A percentile compares a stretch with the other conserved stretches of the same genome.
Conservation (phyloP, 306 rosid species). For the Castanea sativa region DNA sequence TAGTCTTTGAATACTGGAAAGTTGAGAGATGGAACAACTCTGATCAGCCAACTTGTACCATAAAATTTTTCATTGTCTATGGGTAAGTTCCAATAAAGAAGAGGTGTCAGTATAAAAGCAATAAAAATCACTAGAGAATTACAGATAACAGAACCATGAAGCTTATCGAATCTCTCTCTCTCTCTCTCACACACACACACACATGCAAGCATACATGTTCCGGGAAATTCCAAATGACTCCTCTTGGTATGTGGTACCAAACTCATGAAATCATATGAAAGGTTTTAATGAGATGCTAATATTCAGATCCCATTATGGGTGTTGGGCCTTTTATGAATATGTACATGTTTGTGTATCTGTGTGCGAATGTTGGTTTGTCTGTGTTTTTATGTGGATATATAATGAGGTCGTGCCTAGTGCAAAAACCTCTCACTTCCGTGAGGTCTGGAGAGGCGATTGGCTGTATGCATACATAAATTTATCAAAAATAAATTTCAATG, state of each 20-base stretch:
- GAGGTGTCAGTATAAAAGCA: background rate
- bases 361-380: background rate
- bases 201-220: background rate
- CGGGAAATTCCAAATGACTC: background rate
- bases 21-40: slow-evolving; percentile 1
- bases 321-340: background rate
- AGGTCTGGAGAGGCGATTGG: background rate
- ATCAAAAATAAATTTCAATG: background rate
- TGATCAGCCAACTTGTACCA: slow-evolving; percentile 7
- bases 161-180: background rate
- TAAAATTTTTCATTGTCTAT: slow-evolving; percentile 3
- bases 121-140: background rate
- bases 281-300: background rate
- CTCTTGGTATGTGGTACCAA: background rate
- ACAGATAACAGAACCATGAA: background rate
- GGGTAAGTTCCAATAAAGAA: background rate
- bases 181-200: background rate
- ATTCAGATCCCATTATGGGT: background rate
- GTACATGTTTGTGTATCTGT: background rate
- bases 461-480: background rate
- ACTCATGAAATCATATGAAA: background rate
- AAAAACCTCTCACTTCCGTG: no score
- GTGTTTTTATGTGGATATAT: no score
- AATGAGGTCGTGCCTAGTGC: no score
- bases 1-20: slow-evolving; percentile 9